Conservation (phyloP, 2,329 filamentous ascomycete species). For the Colletotrichum karsti region DNA sequence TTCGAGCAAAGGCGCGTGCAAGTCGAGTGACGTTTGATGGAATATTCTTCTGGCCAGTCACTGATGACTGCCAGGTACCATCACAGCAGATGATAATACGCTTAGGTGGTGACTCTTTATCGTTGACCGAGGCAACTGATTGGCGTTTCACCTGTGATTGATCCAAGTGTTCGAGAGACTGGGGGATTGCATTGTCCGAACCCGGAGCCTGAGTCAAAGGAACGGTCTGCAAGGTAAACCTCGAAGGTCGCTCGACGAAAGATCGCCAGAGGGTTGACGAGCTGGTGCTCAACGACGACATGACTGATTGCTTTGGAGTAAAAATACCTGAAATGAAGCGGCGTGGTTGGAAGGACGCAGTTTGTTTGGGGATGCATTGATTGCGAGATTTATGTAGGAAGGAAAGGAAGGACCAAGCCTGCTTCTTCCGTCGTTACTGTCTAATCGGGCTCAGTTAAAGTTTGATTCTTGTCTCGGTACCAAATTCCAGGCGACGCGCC, state of each 20-base stretch:
- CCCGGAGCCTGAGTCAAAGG: too few species aligned
- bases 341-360: too few species aligned
- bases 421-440: neutral
- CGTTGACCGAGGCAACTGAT: neutral
- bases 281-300: too few species aligned
- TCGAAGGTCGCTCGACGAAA: neutral
- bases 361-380: too few species aligned
- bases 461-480: neutral
- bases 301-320: too few species aligned
- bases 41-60: neutral
- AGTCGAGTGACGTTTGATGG: slow-evolving; percentile 17
- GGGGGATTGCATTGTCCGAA: neutral
- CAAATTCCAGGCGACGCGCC: neutral
- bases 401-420: too few species aligned
- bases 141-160: neutral
- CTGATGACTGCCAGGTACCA: slow-evolving; percentile 24
- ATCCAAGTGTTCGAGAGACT: neutral
- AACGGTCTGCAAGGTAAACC: neutral
- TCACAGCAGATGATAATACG: slow-evolving; percentile 23
- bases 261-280: neutral
- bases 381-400: neutral
- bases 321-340: too few species aligned
- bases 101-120: neutral
- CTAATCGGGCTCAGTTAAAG: neutral
- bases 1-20: neutral